Base-by-base conservation (phyloP, 768 basidiomycete genomes). In the Mycena chlorophos region DNA sequence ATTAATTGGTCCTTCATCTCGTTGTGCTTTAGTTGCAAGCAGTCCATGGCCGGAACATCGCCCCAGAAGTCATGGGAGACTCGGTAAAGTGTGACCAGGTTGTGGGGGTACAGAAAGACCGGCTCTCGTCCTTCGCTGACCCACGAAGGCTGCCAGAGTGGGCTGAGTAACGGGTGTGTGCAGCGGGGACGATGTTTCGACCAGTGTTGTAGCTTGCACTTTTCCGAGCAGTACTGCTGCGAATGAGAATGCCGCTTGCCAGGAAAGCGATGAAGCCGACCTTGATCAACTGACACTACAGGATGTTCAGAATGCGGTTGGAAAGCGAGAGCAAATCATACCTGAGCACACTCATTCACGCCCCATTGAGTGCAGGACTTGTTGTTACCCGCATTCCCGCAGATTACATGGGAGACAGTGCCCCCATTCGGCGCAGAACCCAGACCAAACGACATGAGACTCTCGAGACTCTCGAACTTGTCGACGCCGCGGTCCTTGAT, bases 191-290 rank as follows among this genome's bases (percentile, higher is more conserved):
- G 67, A 47, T 73, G 72, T 45, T 42, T 63, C 26, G 66, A 55
- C 69, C 69, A 72, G 31, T 73, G 71, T 10, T 61, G 55, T 5
- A 43, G 61, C 54, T 70, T 69, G 50, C 72, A 73, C 34, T 66
- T 61, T 37, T 68, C 66, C 5, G 70, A 71, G 57, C 71, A 73
- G 50, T 72, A 73, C 72, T 73, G 54, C 14, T 12, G 17, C 14
- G 12, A 23, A 6, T 10, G 29, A 34, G 14, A 56, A 5, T 19
- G 34, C 13, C 10, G 19, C 27, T 27, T 5, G 3, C 5, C 26
- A 5, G 22, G 10, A 14, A 37, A 14, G 28, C 5, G 14, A 1
- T 31, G 10, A 13, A 20, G 37, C 25, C 20, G 54, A 63, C 65
- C 55, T 63, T 66, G 4, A 67, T 64, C 6, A 71, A 63, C 49